Evolutionary conservation across 345 rosid genomes (phyloP).

Genomic region (Cardamine occulta): DNA sequence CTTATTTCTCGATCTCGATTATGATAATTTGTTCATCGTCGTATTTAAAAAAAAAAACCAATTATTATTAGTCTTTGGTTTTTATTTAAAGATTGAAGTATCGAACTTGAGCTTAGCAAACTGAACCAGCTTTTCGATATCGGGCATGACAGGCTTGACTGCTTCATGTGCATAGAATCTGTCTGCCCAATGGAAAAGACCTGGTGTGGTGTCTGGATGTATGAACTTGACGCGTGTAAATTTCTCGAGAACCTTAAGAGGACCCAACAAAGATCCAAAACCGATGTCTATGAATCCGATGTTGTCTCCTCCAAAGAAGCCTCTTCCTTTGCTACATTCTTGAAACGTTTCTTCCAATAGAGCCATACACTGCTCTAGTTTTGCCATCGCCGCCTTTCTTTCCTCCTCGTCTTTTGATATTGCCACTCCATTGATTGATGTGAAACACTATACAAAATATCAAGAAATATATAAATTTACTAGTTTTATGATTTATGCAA

Average conservation of each 20-base stretch:
- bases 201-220: conserved; percentile 56
- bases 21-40: neutral
- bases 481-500: neutral
- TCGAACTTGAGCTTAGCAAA: conserved; percentile 42
- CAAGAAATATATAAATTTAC: neutral
- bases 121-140: conserved; percentile 59
- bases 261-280: conserved; percentile 65
- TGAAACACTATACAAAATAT: conserved; percentile 53
- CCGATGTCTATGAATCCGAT: conserved; percentile 78
- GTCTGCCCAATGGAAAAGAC: conserved; percentile 60
- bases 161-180: conserved; percentile 62
- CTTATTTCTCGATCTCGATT: conserved; percentile 17
- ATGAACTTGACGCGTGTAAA: conserved; percentile 47
- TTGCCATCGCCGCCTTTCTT: conserved; percentile 42
- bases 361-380: conserved; percentile 50
- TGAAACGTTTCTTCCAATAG: conserved; percentile 61
- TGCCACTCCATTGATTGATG: conserved; percentile 45
- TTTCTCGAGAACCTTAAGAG: conserved; percentile 60
- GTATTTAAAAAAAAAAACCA: neutral
- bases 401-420: conserved; percentile 52
- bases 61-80: neutral
- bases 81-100: conserved; percentile 38
- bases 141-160: conserved; percentile 74
- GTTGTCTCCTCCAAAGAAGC: conserved; percentile 75
- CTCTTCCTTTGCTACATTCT: conserved; percentile 68